A percentile compares a stretch with the other conserved stretches of the same genome.
phyloP scores from a whole-genome alignment of 306 rosid genomes.

The Prunus fruticosa region DNA sequence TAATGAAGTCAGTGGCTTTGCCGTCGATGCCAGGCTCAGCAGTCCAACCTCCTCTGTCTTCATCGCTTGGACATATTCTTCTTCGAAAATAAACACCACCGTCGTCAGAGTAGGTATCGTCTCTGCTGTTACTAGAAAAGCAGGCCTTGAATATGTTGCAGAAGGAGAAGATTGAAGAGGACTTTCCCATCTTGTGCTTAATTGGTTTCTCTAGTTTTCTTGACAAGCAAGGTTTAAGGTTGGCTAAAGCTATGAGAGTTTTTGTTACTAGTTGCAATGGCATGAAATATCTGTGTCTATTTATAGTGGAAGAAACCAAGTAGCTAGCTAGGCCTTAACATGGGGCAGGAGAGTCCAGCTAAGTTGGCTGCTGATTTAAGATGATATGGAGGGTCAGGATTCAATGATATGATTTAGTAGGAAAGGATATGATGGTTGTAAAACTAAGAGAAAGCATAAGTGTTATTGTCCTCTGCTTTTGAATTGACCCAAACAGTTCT shows the following conservation, averaged over 20 bases:
- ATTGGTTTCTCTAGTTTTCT: background rate
- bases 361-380: conserved; percentile 2
- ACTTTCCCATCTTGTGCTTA: conserved; percentile 35
- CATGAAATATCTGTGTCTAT: conserved; percentile 7
- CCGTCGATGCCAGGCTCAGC: conserved; percentile 92
- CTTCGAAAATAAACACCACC: conserved; percentile 38
- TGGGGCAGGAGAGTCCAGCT: background rate
- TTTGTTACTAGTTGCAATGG: conserved; percentile 10
- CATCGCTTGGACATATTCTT: conserved; percentile 74
- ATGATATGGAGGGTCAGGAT: conserved; percentile 49
- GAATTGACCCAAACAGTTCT: conserved; percentile 28
- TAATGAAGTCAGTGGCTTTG: conserved; percentile 79
- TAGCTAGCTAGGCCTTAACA: background rate
- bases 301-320: conserved; percentile 37
- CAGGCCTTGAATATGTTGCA: conserved; percentile 65
- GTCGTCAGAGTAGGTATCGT: conserved; percentile 47
- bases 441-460: conserved; percentile 31
- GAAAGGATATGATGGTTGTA: conserved; percentile 29
- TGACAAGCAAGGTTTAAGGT: background rate
- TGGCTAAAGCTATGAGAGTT: background rate
- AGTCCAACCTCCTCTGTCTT: conserved; percentile 71
- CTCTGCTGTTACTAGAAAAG: conserved; percentile 45
- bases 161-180: conserved; percentile 51
- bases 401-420: conserved; percentile 31
- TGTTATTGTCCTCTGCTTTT: conserved; percentile 52